Conservation (phyloP, 2,329 filamentous ascomycete genomes). For the Aspergillus transmontanensis region DNA sequence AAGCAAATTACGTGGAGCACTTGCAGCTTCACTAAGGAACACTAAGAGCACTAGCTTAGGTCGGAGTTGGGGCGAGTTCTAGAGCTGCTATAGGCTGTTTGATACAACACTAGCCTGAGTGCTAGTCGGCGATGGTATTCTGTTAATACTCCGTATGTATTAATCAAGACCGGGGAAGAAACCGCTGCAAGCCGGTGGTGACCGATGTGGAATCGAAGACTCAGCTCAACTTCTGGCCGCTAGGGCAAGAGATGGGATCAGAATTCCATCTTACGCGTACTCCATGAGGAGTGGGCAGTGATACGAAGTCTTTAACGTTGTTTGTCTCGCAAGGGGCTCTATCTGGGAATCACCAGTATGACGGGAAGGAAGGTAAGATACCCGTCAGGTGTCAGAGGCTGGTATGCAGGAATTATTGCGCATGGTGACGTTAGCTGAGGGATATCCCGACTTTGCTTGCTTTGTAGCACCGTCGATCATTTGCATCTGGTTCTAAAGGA, state of each 20-base stretch:
- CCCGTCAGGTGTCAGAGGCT: background rate
- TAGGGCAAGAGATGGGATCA: background rate
- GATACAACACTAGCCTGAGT: background rate
- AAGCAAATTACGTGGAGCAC: background rate
- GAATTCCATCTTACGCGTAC: background rate
- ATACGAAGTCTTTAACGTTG: background rate
- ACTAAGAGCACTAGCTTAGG: background rate
- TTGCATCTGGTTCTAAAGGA: background rate
- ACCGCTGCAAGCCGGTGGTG: background rate
- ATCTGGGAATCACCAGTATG: background rate
- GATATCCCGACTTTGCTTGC: background rate
- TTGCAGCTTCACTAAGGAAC: background rate
- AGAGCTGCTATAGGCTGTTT: background rate
- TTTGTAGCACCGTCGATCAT: background rate
- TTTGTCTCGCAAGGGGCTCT: background rate
- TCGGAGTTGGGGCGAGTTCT: background rate
- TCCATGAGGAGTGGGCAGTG: background rate
- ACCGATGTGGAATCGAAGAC: background rate
- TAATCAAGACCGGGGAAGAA: background rate
- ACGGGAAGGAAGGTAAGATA: background rate
- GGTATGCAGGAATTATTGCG: background rate
- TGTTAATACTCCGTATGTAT: background rate
- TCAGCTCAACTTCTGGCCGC: background rate
- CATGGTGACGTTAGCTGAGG: background rate
- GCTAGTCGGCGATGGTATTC: background rate